Conservation (phyloP, 1,139 yeast species). For the Blastobotrys malaysiensis region DNA sequence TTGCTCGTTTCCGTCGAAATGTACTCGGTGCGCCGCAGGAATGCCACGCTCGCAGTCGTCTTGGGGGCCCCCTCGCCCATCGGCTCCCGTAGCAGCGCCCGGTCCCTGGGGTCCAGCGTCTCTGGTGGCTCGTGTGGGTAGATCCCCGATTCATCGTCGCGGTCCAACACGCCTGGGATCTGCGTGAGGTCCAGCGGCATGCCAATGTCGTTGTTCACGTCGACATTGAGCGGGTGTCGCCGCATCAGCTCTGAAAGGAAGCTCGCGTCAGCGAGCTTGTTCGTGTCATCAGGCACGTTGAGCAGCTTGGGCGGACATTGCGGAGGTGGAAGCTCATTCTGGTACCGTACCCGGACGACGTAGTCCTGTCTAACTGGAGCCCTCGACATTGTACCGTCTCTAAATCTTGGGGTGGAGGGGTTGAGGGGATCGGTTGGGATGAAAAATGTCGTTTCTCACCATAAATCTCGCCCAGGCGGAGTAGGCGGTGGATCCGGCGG, state of each 20-base stretch:
- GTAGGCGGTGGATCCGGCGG: no score
- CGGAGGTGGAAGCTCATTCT: constrained; percentile 89
- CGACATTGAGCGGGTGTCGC: constrained; percentile 65
- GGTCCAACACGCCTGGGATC: constrained; percentile 64
- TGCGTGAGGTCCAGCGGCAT: constrained; percentile 71
- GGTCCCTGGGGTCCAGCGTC: constrained; percentile 68
- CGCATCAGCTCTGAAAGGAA: constrained; percentile 68
- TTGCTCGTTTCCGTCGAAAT: constrained; percentile 44
- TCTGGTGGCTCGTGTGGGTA: constrained; percentile 22
- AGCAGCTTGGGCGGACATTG: constrained; percentile 85
- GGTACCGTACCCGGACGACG: constrained; percentile 79
- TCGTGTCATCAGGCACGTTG: constrained; percentile 42
- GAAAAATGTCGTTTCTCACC: neutral
- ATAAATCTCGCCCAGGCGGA: no score
- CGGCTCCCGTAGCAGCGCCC: constrained; percentile 75
- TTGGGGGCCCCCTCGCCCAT: constrained; percentile 39
- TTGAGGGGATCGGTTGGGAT: neutral
- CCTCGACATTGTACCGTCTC: constrained; percentile 18
- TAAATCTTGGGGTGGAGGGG: neutral
- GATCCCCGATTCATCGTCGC: constrained; percentile 48
- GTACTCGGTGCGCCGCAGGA: constrained; percentile 91
- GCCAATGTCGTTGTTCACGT: constrained; percentile 70
- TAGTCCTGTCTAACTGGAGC: constrained; percentile 59
- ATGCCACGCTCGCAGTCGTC: constrained; percentile 63
- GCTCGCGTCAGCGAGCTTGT: constrained; percentile 51